phyloP scores from a whole-genome alignment of 2,329 filamentous ascomycete species.

The Fusarium sp. region DNA sequence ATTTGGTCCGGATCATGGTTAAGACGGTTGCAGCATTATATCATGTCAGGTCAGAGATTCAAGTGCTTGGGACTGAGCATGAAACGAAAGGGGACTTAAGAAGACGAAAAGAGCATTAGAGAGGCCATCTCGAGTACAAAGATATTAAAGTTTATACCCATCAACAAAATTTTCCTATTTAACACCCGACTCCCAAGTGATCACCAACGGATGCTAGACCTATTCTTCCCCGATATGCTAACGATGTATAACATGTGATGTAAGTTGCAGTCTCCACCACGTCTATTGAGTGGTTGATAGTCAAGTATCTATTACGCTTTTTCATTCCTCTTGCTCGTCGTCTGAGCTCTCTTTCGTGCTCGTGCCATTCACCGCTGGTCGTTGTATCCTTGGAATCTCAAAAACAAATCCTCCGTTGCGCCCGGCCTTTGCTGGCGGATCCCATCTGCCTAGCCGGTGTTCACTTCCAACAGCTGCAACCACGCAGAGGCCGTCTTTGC shows the following conservation, averaged over 20 bases:
- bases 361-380: conserved; percentile 52
- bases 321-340: conserved; percentile 44
- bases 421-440: conserved; percentile 66
- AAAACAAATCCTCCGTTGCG: conserved; percentile 91
- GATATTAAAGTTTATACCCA: conserved; percentile 35
- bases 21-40: conserved; percentile 1
- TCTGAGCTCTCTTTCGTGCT: conserved; percentile 48
- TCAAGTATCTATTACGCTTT: conserved; percentile 43
- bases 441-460: conserved; percentile 87
- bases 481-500: conserved; percentile 82
- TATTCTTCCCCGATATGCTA: conserved; percentile 25
- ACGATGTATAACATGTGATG: conserved; percentile 28
- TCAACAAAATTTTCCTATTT: conserved; percentile 21
- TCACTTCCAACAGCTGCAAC: conserved; percentile 90
- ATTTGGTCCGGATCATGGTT: conserved; percentile 3
- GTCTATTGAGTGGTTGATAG: conserved; percentile 43
- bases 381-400: conserved; percentile 73
- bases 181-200: conserved; percentile 29
- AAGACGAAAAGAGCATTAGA: conserved; percentile 6
- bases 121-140: conserved; percentile 27
- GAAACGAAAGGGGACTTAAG: conserved; percentile 3
- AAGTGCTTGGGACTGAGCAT: conserved; percentile 8
- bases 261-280: conserved; percentile 32
- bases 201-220: conserved; percentile 8
- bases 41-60: conserved; percentile 3